A percentile compares a stretch with the other conserved stretches of the same genome.
phyloP scores from a whole-genome alignment of 2,329 filamentous ascomycete species.

The Stemphylium vesicarium region DNA sequence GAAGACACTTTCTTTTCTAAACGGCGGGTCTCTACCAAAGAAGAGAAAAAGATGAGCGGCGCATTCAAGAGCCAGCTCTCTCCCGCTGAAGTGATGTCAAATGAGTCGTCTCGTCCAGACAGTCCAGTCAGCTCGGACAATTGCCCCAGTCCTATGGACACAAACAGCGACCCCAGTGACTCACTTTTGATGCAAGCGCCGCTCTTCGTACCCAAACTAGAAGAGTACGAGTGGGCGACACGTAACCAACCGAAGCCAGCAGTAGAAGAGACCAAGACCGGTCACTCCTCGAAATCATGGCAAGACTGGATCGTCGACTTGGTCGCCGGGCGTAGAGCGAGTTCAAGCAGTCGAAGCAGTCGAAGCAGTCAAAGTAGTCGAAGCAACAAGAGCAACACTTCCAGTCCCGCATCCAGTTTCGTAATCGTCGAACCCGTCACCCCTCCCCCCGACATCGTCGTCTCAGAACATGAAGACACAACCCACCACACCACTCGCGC shows the following conservation, averaged over 20 bases:
- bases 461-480: background rate
- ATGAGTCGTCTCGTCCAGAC: background rate
- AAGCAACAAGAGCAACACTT: background rate
- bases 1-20: background rate
- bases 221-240: background rate
- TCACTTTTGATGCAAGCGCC: constrained; percentile 4
- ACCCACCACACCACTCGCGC: background rate
- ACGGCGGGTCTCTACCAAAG: background rate
- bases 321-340: constrained; percentile 17
- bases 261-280: background rate
- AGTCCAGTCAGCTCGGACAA: background rate
- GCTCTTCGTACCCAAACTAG: background rate
- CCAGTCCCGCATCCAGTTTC: background rate
- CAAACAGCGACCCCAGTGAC: constrained; percentile 5
- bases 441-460: background rate
- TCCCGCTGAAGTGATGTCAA: background rate
- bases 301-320: constrained; percentile 15
- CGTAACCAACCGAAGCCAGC: background rate
- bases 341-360: background rate
- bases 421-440: background rate
- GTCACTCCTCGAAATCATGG: background rate
- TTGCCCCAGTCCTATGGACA: background rate
- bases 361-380: too few relatives aligned
- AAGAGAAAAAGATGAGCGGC: background rate
- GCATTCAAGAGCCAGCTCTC: background rate